These are phyloP conservation scores for Linnemannia hyalina DNA, from an alignment of 192 early-diverging fungal genomes.

Conservation along the genomic window DNA sequence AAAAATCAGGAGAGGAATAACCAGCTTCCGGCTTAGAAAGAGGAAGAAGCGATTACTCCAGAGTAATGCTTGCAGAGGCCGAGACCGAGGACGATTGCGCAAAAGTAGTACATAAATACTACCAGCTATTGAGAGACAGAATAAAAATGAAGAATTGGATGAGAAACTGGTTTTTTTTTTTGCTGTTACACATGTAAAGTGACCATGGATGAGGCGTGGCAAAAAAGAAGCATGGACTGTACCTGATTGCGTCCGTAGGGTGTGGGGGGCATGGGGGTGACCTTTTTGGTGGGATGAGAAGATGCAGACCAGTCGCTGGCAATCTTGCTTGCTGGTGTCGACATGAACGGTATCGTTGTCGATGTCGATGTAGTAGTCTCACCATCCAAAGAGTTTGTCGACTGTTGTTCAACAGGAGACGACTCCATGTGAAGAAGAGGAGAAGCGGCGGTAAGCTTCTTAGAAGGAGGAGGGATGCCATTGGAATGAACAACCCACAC, in stretches of 20 bases:
- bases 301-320: not conserved
- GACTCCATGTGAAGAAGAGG: not conserved
- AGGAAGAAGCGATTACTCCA: not conserved
- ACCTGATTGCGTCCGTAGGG: conserved; percentile 14
- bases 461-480: not conserved
- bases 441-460: not conserved
- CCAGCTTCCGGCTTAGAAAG: no score
- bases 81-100: conserved; percentile 22
- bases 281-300: not conserved
- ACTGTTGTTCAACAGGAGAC: not conserved
- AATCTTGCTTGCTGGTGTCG: not conserved
- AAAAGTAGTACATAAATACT: conserved; percentile 26
- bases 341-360: not conserved
- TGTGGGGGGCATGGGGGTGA: conserved; percentile 6
- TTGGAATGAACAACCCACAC: conserved; percentile 33
- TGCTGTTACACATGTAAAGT: not conserved
- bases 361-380: not conserved
- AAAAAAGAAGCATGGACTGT: not conserved
- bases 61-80: conserved; percentile 13
- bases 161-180: not conserved
- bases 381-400: not conserved
- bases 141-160: not conserved
- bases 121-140: conserved; percentile 1
- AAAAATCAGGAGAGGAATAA: no score
- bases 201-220: not conserved